These are phyloP conservation scores for Selaginella tamariscina DNA, from an alignment of 75 land plant species.

Conservation along the genomic window DNA sequence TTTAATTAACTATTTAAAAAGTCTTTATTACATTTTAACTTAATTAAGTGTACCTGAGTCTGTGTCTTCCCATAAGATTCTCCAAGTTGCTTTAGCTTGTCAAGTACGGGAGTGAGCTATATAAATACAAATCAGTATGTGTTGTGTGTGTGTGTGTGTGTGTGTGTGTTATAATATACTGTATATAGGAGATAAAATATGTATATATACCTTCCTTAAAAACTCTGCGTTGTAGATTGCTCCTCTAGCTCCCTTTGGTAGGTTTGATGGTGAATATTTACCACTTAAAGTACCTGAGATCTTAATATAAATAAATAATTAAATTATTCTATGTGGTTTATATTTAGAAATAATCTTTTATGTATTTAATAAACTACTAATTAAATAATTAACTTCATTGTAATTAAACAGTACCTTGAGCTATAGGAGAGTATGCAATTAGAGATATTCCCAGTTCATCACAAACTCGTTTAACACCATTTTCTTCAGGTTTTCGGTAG, in stretches of 20 bases:
- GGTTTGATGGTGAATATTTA: conserved; percentile 75
- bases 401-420: conserved; percentile 24
- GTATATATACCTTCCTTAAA: conserved; percentile 41
- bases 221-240: conserved; percentile 66
- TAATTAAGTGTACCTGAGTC: conserved; percentile 41
- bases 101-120: conserved; percentile 53
- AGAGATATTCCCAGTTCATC: conserved; percentile 84
- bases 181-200: not conserved
- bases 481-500: conserved; percentile 74
- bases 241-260: conserved; percentile 72
- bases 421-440: conserved; percentile 88
- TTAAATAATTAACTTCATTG: no score
- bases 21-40: not conserved
- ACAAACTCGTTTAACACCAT: conserved; percentile 88
- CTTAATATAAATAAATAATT: no score
- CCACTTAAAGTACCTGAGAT: conserved; percentile 67
- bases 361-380: no score
- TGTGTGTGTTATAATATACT: no score
- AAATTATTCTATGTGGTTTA: no score
- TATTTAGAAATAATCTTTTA: not conserved
- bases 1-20: not conserved
- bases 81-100: conserved; percentile 54
- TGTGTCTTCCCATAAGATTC: conserved; percentile 46
- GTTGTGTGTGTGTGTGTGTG: no score
- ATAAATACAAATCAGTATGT: not conserved